Evolutionary conservation across 2,329 filamentous ascomycete species (phyloP).

Genomic region (Aspergillus tanneri): DNA sequence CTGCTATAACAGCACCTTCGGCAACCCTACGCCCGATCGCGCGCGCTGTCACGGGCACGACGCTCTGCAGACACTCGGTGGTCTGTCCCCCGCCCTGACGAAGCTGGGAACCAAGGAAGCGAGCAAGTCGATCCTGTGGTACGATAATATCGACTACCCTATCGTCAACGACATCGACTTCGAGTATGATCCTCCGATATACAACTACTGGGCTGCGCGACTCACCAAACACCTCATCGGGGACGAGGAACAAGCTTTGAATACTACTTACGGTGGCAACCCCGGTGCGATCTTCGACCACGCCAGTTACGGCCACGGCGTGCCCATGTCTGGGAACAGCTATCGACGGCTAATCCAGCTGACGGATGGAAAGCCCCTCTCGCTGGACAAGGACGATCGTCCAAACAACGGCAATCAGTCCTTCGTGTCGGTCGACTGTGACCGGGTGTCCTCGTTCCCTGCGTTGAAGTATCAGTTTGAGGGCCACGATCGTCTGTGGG

Average conservation of each 20-base stretch:
- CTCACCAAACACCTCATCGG: background rate
- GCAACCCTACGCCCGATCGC: background rate
- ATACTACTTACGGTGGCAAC: background rate
- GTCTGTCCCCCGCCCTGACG: background rate
- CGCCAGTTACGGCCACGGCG: background rate
- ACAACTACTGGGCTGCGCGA: background rate
- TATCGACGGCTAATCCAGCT: background rate
- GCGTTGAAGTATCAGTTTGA: background rate
- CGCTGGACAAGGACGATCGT: background rate
- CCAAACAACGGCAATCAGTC: background rate
- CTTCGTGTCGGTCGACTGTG: background rate
- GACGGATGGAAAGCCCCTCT: background rate
- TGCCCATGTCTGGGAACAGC: background rate
- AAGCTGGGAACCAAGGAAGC: background rate
- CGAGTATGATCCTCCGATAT: background rate
- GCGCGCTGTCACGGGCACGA: background rate
- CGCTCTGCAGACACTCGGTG: background rate
- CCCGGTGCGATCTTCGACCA: background rate
- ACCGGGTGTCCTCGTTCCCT: background rate
- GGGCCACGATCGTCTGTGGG: background rate
- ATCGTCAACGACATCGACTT: background rate
- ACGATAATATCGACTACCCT: background rate
- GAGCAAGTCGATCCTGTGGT: background rate
- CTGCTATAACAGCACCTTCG: background rate
- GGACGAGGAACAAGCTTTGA: background rate